A percentile compares a stretch with the other conserved stretches of the same genome.
These are phyloP conservation scores for Diatrype stigma DNA, from an alignment of 2,329 filamentous ascomycete genomes.

Conservation along the genomic window DNA sequence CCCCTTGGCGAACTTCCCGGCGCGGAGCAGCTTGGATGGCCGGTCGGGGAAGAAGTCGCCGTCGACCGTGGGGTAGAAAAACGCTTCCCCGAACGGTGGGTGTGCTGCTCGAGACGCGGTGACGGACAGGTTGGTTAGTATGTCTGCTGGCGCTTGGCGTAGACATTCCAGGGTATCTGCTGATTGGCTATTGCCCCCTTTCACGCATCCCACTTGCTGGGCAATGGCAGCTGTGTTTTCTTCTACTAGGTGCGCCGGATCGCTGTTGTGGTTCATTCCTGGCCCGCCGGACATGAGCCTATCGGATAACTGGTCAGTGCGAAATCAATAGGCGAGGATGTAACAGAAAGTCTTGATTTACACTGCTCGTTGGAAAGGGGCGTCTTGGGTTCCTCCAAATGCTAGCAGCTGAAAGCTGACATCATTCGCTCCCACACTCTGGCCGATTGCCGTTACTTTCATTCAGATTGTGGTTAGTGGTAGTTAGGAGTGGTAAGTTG, in stretches of 20 bases:
- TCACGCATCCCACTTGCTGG: conserved; percentile 8
- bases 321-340: background rate
- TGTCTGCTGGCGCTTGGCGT: conserved; percentile 8
- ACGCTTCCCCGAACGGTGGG: conserved; percentile 16
- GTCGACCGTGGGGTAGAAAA: conserved; percentile 21
- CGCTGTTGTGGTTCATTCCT: conserved; percentile 26
- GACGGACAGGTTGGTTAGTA: conserved; percentile 23
- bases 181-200: conserved; percentile 7
- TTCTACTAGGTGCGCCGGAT: conserved; percentile 17
- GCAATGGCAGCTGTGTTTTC: conserved; percentile 21
- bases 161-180: conserved; percentile 18
- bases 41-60: conserved; percentile 21
- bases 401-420: conserved; percentile 24
- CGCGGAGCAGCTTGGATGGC: conserved; percentile 21
- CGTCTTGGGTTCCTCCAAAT: conserved; percentile 18
- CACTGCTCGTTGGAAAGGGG: conserved; percentile 27
- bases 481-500: background rate
- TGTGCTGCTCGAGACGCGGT: conserved; percentile 15
- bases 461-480: too few species aligned
- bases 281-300: conserved; percentile 27
- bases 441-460: conserved; percentile 24
- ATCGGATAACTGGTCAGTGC: background rate
- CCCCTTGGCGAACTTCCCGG: conserved; percentile 18
- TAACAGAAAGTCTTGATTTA: conserved; percentile 4
- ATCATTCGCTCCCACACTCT: conserved; percentile 27